Base-by-base conservation (phyloP, 2,329 filamentous ascomycete species). In the Xylariaceae sp. region DNA sequence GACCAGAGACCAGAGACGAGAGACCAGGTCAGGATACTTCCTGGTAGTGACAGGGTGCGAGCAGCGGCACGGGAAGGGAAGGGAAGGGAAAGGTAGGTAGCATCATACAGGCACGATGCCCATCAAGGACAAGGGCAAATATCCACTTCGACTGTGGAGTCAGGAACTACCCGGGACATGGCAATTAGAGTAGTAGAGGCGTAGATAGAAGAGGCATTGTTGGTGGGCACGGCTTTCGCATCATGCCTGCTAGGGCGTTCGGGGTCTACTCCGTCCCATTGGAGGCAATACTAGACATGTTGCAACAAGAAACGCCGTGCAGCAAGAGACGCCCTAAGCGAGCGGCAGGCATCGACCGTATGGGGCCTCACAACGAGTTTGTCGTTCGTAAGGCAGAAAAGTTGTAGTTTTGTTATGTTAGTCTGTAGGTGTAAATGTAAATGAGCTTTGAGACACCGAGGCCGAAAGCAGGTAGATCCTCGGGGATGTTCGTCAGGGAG, bases 271-370 rank as follows among this genome's bases (percentile, higher is more conserved):
- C 12, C 26, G 9, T 43, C 49, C 27, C 47, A 57, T 59, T 57
- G 57, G 57, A 54, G 51, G 48, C 34, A 41, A 32, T 59, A 45
- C 49, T 34, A 50, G 35, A 6, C 11, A 41, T 35, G 45, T 42
- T 43, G 39, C 53, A 50, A 57, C 34, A 40, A 56, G 44, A 59
- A 56, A 51, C 50, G 54, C 56, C 54, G 47, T 58, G 56, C 54
- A 56, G 56, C 43, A 40, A 55, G 40, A 54, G 54, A 56, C 47
- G 57, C 57, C 54, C 49, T 44, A 54, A 54, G 54, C 48, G 35
- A 48, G 57, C 57, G 54, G 11, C 51, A 47, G 44, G 35, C 54
- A 55, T 35, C 26, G 40, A 37, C n/a, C 34, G 5, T 30, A 37
- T 50, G 6, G 43, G 43, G 29, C 9, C 43, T 32, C 43, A 32